Percentiles rank a stretch among this genome's conserved stretches.
phyloP scores from a whole-genome alignment of 805 yeast genomes.

The Myxozyma kluyveri region DNA sequence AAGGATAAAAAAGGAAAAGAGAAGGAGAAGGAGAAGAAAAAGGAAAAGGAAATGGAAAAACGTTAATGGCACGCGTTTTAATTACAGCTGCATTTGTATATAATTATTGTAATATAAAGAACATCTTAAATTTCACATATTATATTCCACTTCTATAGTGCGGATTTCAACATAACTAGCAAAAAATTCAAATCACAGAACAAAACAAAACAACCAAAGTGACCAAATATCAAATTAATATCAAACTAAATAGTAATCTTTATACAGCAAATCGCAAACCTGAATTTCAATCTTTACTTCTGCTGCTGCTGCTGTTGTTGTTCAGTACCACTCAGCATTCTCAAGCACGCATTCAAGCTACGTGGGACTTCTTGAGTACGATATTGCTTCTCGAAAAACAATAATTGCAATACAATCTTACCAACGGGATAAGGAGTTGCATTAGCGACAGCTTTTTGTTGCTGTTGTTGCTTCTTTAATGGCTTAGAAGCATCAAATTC shows the following conservation, averaged over 20 bases:
- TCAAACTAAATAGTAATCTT: too few relatives aligned
- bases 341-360: constrained; percentile 48
- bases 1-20: not conserved
- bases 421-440: constrained; percentile 59
- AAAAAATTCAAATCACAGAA: too few relatives aligned
- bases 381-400: constrained; percentile 64
- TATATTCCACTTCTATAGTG: too few relatives aligned
- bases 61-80: not conserved
- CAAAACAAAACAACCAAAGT: too few relatives aligned
- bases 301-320: too few relatives aligned
- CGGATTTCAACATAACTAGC: too few relatives aligned
- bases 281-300: too few relatives aligned
- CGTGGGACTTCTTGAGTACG: constrained; percentile 64
- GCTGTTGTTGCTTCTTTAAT: constrained; percentile 32
- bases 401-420: constrained; percentile 63
- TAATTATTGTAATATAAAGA: not conserved
- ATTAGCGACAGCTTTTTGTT: constrained; percentile 25
- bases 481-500: constrained; percentile 24
- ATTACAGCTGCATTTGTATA: not conserved
- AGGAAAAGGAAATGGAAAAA: not conserved
- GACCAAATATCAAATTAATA: too few relatives aligned
- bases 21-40: not conserved
- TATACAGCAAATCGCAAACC: too few relatives aligned
- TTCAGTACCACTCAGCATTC: constrained; percentile 17
- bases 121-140: constrained; percentile 14